Conservation (phyloP, 441 rosid species). For the Populus hybrid region DNA sequence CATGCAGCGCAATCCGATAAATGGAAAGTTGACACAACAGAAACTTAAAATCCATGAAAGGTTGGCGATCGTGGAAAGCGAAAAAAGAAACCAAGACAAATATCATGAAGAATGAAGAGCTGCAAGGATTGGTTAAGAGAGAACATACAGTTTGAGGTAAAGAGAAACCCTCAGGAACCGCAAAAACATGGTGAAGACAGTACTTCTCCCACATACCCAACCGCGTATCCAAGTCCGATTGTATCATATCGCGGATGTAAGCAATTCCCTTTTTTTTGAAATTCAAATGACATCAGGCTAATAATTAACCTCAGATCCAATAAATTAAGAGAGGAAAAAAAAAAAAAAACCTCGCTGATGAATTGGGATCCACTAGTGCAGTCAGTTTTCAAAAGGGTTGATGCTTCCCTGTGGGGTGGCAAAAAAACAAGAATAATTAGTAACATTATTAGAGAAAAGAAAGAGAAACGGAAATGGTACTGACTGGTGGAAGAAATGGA, state of each 20-base stretch:
- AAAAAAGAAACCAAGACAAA: background rate
- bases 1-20: no score
- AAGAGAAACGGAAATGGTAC: slow-evolving; percentile 8
- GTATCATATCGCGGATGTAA: slow-evolving; percentile 43
- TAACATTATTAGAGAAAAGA: background rate
- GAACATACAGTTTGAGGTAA: slow-evolving; percentile 52
- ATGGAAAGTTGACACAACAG: no score
- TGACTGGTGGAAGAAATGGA: slow-evolving; percentile 52
- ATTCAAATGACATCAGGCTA: background rate
- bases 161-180: slow-evolving; percentile 63
- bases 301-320: background rate
- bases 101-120: background rate
- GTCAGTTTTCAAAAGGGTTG: slow-evolving; percentile 35
- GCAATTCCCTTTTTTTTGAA: slow-evolving; percentile 47
- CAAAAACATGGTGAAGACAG: slow-evolving; percentile 61
- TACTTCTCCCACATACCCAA: slow-evolving; percentile 71
- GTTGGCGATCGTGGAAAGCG: no score
- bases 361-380: slow-evolving; percentile 44
- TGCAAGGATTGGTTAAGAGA: slow-evolving; percentile 2
- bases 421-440: background rate
- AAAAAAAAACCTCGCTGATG: slow-evolving; percentile 44
- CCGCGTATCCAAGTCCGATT: slow-evolving; percentile 49
- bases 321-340: background rate
- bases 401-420: slow-evolving; percentile 59
- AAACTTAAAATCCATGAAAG: no score